Conservation (phyloP, 225 moss, liverwort and hornwort species). For the Ulota crispa region DNA sequence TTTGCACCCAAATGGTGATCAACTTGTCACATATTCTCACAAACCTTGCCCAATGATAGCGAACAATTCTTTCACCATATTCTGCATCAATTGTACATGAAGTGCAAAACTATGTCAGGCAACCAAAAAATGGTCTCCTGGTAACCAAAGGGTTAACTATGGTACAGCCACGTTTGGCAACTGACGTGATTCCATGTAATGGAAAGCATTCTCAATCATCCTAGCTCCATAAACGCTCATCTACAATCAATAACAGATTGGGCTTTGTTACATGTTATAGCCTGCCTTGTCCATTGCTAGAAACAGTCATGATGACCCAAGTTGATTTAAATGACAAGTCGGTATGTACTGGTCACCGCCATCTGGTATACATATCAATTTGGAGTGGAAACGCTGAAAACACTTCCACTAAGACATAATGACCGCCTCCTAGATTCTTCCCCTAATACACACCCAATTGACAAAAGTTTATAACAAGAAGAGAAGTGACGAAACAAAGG, state of each 20-base stretch:
- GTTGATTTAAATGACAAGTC: not conserved
- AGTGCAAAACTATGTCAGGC: not conserved
- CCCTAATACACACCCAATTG: conserved; percentile 18
- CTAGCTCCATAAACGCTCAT: conserved; percentile 9
- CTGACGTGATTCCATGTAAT: conserved; percentile 3
- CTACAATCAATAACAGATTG: conserved; percentile 10
- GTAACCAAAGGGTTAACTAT: not conserved
- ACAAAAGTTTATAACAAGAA: not conserved
- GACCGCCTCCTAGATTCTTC: conserved; percentile 10
- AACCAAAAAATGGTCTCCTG: not conserved
- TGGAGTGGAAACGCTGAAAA: not conserved
- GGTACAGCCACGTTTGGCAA: conserved; percentile 21
- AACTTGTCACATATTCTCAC: not conserved
- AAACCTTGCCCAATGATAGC: not conserved
- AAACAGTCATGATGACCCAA: conserved; percentile 1
- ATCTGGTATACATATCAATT: conserved; percentile 22
- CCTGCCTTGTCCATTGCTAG: not conserved
- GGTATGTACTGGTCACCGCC: not conserved
- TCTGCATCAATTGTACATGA: conserved; percentile 11
- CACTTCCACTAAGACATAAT: not conserved
- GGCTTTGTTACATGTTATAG: not conserved
- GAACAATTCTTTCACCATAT: not conserved
- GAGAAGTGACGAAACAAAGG: not conserved
- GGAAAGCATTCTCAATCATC: not conserved
- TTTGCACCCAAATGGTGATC: not conserved